Percentiles rank a stretch among this genome's conserved stretches.
Evolutionary conservation across 2,329 filamentous ascomycete genomes (phyloP).

Genomic region (Ilyonectria sp.): DNA sequence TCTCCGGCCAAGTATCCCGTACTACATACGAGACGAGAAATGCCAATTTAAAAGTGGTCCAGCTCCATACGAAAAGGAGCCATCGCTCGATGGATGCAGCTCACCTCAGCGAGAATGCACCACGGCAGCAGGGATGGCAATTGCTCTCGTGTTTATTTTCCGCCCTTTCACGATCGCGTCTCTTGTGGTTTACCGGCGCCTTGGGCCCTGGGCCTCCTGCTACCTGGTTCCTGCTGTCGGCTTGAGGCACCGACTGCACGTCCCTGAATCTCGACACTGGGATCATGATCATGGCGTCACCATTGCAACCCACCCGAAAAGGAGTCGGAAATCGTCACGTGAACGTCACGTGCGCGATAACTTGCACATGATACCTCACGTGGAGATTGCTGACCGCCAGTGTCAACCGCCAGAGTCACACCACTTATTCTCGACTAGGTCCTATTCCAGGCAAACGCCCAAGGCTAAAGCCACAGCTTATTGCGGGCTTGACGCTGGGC

Average conservation of each 20-base stretch:
- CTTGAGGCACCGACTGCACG: conserved; percentile 4
- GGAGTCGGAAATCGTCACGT: neutral
- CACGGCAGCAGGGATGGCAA: conserved; percentile 10
- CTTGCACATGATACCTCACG: no score
- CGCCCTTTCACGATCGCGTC: conserved; percentile 1
- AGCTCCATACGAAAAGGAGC: conserved; percentile 9
- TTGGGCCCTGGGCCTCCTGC: conserved; percentile 10
- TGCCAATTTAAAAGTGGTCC: conserved; percentile 23
- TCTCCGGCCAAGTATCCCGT: neutral
- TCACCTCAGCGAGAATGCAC: neutral
- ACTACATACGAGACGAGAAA: conserved; percentile 4
- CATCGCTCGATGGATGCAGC: conserved; percentile 4
- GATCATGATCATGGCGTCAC: conserved; percentile 4
- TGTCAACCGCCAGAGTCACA: no score
- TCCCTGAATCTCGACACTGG: conserved; percentile 1
- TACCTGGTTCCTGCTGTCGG: conserved; percentile 10
- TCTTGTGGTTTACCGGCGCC: conserved; percentile 19
- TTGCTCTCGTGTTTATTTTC: conserved; percentile 26
- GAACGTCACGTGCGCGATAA: neutral
- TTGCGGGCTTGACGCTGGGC: neutral
- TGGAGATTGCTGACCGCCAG: no score
- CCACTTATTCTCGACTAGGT: no score
- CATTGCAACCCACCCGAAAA: neutral
- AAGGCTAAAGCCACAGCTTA: neutral
- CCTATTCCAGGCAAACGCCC: neutral